phyloP scores from a whole-genome alignment of 768 basidiomycete genomes.

The Scleroderma citrinum region DNA sequence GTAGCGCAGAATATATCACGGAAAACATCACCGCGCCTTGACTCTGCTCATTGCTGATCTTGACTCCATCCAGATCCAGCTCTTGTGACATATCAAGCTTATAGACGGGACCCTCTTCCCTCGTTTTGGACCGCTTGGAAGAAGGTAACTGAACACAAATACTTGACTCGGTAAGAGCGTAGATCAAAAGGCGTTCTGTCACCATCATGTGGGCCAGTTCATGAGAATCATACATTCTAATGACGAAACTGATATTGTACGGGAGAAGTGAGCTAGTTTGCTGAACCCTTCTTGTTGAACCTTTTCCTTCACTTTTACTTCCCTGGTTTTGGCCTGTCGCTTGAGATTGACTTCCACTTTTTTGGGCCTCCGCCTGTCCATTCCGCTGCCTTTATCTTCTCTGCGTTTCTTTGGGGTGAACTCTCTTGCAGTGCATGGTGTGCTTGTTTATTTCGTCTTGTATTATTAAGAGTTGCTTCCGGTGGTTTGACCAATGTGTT shows the following conservation, averaged over 20 bases:
- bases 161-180: no score
- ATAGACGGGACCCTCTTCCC: no score
- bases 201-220: neutral
- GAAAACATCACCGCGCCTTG: no score
- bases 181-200: neutral
- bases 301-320: conserved; percentile 19
- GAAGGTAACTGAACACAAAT: no score
- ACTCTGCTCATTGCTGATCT: no score
- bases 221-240: no score
- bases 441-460: conserved; percentile 18
- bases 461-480: conserved; percentile 22
- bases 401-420: conserved; percentile 7
- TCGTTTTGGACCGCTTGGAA: no score
- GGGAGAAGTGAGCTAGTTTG: neutral
- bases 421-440: neutral
- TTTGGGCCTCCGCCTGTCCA: conserved; percentile 11
- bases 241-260: neutral
- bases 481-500: conserved; percentile 18
- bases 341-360: conserved; percentile 23
- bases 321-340: conserved; percentile 15
- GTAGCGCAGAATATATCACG: no score
- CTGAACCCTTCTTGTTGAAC: conserved; percentile 13
- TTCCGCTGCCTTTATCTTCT: conserved; percentile 13
- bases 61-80: no score
- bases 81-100: no score